A percentile compares a stretch with the other conserved stretches of the same genome.
These are phyloP conservation scores for Polytrichum commune DNA, from an alignment of 225 moss, liverwort and hornwort species.

Conservation along the genomic window DNA sequence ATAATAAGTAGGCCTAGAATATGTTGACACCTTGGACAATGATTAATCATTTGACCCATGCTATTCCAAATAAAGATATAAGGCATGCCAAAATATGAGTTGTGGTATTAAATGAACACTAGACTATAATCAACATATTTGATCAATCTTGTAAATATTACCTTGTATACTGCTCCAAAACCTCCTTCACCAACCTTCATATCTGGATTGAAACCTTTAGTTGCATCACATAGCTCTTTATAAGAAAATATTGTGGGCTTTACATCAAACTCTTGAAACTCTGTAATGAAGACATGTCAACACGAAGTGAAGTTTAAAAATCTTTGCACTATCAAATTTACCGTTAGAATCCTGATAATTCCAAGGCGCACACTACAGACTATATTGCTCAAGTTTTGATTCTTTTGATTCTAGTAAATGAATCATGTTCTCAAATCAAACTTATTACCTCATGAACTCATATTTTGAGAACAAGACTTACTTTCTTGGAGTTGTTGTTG, in stretches of 20 bases:
- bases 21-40: neutral
- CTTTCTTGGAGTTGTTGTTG: slow-evolving; percentile 3
- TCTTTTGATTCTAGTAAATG: too few relatives aligned
- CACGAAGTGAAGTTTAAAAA: neutral
- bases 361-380: neutral
- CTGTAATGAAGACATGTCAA: neutral
- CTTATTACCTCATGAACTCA: too few relatives aligned
- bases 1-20: neutral
- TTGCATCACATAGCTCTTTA: slow-evolving; percentile 10
- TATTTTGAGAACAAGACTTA: neutral
- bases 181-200: slow-evolving; percentile 17
- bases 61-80: neutral
- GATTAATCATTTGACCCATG: too few relatives aligned
- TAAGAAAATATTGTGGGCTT: slow-evolving; percentile 25
- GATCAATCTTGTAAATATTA: neutral
- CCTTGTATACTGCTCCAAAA: slow-evolving; percentile 20
- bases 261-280: slow-evolving; percentile 21
- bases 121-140: neutral
- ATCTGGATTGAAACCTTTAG: slow-evolving; percentile 1
- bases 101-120: neutral
- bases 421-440: too few relatives aligned
- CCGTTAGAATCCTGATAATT: neutral
- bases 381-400: neutral
- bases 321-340: neutral
- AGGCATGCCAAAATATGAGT: neutral